Evolutionary conservation across 257 asterid genomes (phyloP), one percentile per base, ranked within the genome.

Genomic region (Ilex asprella): DNA sequence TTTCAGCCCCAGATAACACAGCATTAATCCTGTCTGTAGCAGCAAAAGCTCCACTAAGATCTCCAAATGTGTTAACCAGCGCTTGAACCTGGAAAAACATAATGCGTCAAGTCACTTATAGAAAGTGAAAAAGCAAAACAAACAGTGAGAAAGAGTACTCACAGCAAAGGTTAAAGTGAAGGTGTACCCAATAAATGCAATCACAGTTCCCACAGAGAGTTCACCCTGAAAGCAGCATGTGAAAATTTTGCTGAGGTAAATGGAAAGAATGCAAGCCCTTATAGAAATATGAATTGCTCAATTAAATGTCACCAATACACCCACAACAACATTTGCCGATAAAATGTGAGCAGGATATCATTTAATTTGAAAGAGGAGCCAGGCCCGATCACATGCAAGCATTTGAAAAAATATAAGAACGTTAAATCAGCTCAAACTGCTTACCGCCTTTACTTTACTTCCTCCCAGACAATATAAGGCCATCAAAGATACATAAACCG

Each of bases 361-460:
- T 49, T 49, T 12, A 11, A 12, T 49, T 49, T 49, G 14, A 12
- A 49, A 12, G 16, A 15, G 16, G n/a, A 49, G 5, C 54, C 54
- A 49, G 5, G 5, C 54, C 16, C 3, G 54, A 12, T 49, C 54
- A 3, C 10, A 49, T 4, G 10, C 2, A 12, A 11, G 10, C 41
- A 68, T 56, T 31, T 30, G 49, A 52, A 52, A 65, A 57, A 49
- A 68, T 57, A 60, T 14, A 16, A 50, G 16, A 56, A 46, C 49
- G 39, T n/a, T 58, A 64, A 47, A 5, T 55, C 39, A 60, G 64
- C 65, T 66, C 47, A 43, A 74, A 59, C 66, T 78, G 62, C 95
- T 82, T 89, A 92, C 99, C 69, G 96, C 77, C 79, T 92, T 92
- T 49, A 92, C 99, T 92, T 92, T 89, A 91, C 89, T 84, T 79